Evolutionary conservation across 257 asterid genomes (phyloP).

Genomic region (Echites panduratus): DNA sequence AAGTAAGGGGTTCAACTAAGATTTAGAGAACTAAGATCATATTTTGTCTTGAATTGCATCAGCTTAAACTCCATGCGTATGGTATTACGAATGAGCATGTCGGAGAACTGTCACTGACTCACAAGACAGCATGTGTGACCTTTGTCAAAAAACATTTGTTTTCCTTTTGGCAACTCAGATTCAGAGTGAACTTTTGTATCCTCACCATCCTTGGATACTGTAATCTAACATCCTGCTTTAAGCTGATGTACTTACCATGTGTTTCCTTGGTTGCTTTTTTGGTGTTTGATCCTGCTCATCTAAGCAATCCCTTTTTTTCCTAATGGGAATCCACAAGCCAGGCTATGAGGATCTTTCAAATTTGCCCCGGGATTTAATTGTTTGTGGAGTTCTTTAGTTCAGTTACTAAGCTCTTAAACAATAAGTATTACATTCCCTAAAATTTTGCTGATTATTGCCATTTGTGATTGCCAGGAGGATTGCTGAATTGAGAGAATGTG

Average conservation of each 20-base stretch:
- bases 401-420: neutral
- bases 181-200: constrained; percentile 12
- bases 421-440: neutral
- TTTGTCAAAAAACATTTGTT: neutral
- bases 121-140: constrained; percentile 11
- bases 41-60: no score
- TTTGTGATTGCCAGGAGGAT: constrained; percentile 59
- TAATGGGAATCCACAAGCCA: neutral
- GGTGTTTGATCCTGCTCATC: constrained; percentile 14
- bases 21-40: no score
- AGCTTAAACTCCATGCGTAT: no score
- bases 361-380: neutral
- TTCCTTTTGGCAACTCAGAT: constrained; percentile 9
- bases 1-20: no score
- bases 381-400: neutral
- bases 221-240: constrained; percentile 8
- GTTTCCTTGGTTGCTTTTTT: constrained; percentile 22
- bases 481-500: constrained; percentile 43
- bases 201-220: constrained; percentile 8
- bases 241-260: constrained; percentile 10
- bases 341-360: neutral
- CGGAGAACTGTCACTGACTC: constrained; percentile 25
- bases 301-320: neutral
- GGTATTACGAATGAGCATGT: constrained; percentile 3
- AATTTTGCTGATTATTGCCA: constrained; percentile 20